A percentile compares a stretch with the other conserved stretches of the same genome.
These are phyloP conservation scores for Andrographis paniculata DNA, from an alignment of 305 asterid species.

Conservation along the genomic window DNA sequence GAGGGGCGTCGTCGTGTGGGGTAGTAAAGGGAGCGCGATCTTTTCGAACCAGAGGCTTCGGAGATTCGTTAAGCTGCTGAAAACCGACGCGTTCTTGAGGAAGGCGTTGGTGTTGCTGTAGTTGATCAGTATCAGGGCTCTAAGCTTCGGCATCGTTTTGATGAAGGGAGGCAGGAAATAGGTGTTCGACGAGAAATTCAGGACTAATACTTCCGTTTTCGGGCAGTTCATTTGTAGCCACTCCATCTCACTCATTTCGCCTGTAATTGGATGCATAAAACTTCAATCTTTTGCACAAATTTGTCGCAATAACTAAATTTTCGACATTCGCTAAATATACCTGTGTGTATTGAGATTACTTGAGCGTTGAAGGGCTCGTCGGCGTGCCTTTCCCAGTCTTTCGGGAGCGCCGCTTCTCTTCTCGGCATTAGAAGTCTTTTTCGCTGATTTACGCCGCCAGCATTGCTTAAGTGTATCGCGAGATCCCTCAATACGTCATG, in stretches of 20 bases:
- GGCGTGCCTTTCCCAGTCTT: constrained; percentile 77
- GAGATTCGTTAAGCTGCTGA: constrained; percentile 48
- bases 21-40: constrained; percentile 49
- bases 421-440: constrained; percentile 73
- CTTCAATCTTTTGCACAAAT: neutral
- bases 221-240: constrained; percentile 80
- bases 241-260: constrained; percentile 69
- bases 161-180: constrained; percentile 77
- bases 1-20: constrained; percentile 52
- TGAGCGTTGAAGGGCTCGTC: constrained; percentile 70
- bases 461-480: constrained; percentile 60
- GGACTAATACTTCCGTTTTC: constrained; percentile 72
- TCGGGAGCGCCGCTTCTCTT: constrained; percentile 61
- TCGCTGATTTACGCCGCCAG: constrained; percentile 45
- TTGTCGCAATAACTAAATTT: neutral
- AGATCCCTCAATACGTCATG: constrained; percentile 89
- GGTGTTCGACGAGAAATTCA: constrained; percentile 51
- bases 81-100: constrained; percentile 53
- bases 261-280: constrained; percentile 22
- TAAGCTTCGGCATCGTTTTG: constrained; percentile 63
- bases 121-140: constrained; percentile 74
- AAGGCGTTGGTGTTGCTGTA: constrained; percentile 36
- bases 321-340: too few relatives aligned
- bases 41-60: constrained; percentile 91
- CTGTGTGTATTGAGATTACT: constrained; percentile 77